Evolutionary conservation across 2,329 filamentous ascomycete species (phyloP), one percentile per base, ranked within the genome.

Genomic region (Bertia moriformis): DNA sequence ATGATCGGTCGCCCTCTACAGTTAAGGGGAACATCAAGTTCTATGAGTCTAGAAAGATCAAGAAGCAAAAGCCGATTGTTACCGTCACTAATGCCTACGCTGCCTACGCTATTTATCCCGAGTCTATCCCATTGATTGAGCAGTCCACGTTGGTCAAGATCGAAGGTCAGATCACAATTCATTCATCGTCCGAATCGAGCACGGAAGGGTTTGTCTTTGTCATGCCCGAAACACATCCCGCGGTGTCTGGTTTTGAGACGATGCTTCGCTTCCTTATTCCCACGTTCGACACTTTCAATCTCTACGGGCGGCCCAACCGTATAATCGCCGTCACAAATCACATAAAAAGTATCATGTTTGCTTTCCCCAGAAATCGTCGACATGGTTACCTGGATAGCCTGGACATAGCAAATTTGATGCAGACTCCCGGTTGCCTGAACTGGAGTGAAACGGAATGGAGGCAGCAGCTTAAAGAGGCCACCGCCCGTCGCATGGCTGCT

Each of bases 171-270:
- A 73, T 82, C 40, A 77, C 70, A 0, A 68, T 78, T 18, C 74
- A 81, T 52, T 67, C 66, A 1, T 60, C 60, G 12, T 61, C 67
- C 18, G 65, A 73, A 45, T 63, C 64, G 3, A 67, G 63, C 14
- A 68, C 69, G 0, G 78, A 82, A 49, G 77, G 77, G 0, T 78
- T 79, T 48, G 72, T 81, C 15, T 82, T 82, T 45, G 68, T 81
- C 41, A 79, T 82, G 73, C 77, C 77, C 1, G 77, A 82, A 52
- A 62, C 69, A 3, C 76, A 79, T 52, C 66, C 76, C 10, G 76
- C 73, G 12, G 68, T 82, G 4, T 69, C 72, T 39, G 78, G 77
- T 2, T 79, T 81, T 45, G 77, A 82, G 51, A 81, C 77, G 54
- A 75, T 82, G 73, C 58, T 82, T 24, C 66, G 73, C 40, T 81